Evolutionary conservation across 495 filamentous ascomycete species (phyloP).

Genomic region (Geoglossum glabrum): DNA sequence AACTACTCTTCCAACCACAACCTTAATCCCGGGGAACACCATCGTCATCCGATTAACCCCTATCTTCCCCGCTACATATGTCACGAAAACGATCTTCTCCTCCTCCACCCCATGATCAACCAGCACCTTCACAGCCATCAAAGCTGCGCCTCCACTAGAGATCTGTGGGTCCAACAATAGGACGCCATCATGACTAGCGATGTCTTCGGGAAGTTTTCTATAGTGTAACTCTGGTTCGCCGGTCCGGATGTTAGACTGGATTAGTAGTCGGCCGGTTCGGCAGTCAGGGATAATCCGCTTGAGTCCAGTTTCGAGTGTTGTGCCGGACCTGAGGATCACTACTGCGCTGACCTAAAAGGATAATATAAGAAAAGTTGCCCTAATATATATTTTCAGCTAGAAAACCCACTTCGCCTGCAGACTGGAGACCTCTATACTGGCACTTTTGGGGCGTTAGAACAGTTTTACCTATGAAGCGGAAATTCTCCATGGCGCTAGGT

Average conservation of each 20-base stretch:
- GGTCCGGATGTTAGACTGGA: conserved; percentile 68
- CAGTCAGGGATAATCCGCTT: conserved; percentile 82
- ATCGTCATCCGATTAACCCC: conserved; percentile 65
- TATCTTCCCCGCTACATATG: conserved; percentile 61
- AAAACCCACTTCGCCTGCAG: conserved; percentile 29
- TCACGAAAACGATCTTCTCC: conserved; percentile 71
- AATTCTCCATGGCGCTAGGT: conserved; percentile 47
- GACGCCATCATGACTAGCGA: conserved; percentile 53
- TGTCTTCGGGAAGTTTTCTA: conserved; percentile 48
- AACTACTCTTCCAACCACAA: conserved; percentile 64
- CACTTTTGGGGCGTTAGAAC: conserved; percentile 49
- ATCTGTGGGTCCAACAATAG: conserved; percentile 86
- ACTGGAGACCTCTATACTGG: conserved; percentile 45
- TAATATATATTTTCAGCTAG: background rate
- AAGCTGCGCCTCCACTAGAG: conserved; percentile 73
- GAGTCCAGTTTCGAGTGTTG: conserved; percentile 69
- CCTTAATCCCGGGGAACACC: conserved; percentile 67
- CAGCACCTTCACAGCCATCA: conserved; percentile 91
- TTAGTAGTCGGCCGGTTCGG: conserved; percentile 68
- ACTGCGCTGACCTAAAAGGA: conserved; percentile 47
- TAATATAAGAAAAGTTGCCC: background rate
- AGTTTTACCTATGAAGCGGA: conserved; percentile 35
- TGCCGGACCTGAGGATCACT: conserved; percentile 69
- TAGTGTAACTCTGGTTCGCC: conserved; percentile 88
- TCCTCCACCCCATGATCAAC: conserved; percentile 85